Evolutionary conservation across 768 basidiomycete genomes (phyloP).

Genomic region (Chalciporus sphaerocephalus): DNA sequence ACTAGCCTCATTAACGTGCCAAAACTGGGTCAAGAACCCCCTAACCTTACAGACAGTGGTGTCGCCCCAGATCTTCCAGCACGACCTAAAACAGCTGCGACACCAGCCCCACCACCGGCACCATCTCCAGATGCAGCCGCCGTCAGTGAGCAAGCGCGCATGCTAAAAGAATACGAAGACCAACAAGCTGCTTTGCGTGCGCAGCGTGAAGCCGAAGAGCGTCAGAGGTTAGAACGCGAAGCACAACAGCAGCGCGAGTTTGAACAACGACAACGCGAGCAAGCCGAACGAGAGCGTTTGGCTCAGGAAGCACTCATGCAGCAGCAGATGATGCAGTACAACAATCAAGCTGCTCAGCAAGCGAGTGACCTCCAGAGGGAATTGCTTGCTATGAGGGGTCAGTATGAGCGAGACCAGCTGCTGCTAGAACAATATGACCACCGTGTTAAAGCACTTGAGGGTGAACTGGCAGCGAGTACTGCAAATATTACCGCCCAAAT

Average conservation of each 20-base stretch:
- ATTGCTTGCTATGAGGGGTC: conserved; percentile 88
- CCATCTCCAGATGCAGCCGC: conserved; percentile 67
- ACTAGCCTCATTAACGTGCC: conserved; percentile 98
- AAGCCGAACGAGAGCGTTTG: conserved; percentile 80
- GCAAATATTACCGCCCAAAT: conserved; percentile 82
- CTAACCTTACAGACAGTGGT: conserved; percentile 84
- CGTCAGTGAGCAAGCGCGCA: conserved; percentile 85
- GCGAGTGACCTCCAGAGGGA: conserved; percentile 84
- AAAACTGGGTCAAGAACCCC: conserved; percentile 94
- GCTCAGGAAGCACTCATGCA: conserved; percentile 88
- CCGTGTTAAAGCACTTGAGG: conserved; percentile 92
- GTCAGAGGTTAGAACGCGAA: conserved; percentile 70
- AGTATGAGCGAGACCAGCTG: conserved; percentile 97
- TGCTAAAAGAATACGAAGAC: conserved; percentile 95
- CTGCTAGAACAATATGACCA: conserved; percentile 96
- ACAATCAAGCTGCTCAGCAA: conserved; percentile 72
- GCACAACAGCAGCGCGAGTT: conserved; percentile 82
- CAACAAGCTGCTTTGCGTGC: conserved; percentile 86
- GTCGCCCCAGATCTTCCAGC: conserved; percentile 84
- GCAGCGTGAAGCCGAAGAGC: conserved; percentile 80
- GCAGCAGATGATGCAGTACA: conserved; percentile 77
- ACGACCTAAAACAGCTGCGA: conserved; percentile 55
- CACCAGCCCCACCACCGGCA: conserved; percentile 65
- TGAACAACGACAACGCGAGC: conserved; percentile 80
- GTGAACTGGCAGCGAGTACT: conserved; percentile 72